These are phyloP conservation scores for Pleurotus ostreatus DNA, from an alignment of 768 basidiomycete genomes.

Conservation along the genomic window DNA sequence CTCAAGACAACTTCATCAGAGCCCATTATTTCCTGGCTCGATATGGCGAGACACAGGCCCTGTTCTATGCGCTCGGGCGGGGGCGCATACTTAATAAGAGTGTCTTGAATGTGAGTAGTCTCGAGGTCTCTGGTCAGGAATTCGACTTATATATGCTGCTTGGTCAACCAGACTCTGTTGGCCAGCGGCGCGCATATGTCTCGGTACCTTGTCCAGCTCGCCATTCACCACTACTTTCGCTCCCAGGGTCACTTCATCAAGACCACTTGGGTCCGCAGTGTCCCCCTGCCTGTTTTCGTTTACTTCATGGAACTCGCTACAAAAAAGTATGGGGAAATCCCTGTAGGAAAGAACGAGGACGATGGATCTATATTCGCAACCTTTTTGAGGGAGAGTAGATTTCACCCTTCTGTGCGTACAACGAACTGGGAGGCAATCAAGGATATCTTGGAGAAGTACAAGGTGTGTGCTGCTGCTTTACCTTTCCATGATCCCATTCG, in stretches of 20 bases:
- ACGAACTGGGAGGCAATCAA: constrained; percentile 62
- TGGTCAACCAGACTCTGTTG: constrained; percentile 53
- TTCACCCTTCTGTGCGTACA: constrained; percentile 53
- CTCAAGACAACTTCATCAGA: constrained; percentile 70
- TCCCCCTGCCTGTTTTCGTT: constrained; percentile 55
- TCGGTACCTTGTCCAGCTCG: constrained; percentile 73
- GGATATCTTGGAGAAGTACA: constrained; percentile 66
- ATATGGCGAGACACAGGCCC: constrained; percentile 64
- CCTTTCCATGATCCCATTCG: constrained; percentile 13
- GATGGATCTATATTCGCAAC: constrained; percentile 63
- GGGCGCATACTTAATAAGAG: constrained; percentile 60
- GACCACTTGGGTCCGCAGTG: constrained; percentile 65
- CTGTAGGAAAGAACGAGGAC: constrained; percentile 67
- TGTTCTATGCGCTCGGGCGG: constrained; percentile 73
- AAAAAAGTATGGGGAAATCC: constrained; percentile 60
- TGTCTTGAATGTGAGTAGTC: constrained; percentile 64
- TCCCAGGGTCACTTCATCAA: constrained; percentile 69
- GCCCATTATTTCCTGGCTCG: constrained; percentile 76
- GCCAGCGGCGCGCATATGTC: constrained; percentile 75
- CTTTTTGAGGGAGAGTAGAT: constrained; percentile 68
- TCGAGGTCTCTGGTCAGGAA: not conserved
- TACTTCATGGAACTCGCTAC: constrained; percentile 62
- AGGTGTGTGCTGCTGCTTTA: constrained; percentile 37
- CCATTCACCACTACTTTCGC: constrained; percentile 76
- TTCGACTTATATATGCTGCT: too few relatives aligned